Evolutionary conservation across 2,329 filamentous ascomycete genomes (phyloP), one percentile per base, ranked within the genome.

Genomic region (Aspergillus eucalypticola): DNA sequence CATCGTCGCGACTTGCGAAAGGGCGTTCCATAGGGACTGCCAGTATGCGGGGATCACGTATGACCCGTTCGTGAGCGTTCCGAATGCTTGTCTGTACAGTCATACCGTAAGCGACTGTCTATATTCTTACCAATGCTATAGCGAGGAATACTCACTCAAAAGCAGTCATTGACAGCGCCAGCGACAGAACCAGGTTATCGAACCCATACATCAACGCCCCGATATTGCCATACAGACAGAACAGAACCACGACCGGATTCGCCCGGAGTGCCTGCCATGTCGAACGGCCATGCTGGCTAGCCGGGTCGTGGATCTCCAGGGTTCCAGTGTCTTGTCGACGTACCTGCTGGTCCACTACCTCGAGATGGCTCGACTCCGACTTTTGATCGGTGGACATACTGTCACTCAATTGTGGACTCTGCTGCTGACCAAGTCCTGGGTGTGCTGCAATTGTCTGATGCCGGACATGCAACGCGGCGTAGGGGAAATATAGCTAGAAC

Each of bases 1-100:
- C 56, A 58, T 58, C 21, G 49, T 46, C 3, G 48, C 56, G 13
- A 58, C 23, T 19, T 58, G 56, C 2, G 49, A 42, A 1, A 58
- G 25, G 13, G 56, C 56, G 15, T 58, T 58, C 56, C 56, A 58
- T 15, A 58, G 38, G 4, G 48, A 52, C 23, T 53, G 56, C 56
- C 56, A 58, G 38, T 42, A 58, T 1, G 56, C 56, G 13, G 49
- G 25, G 17, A 58, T 58, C 11, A 53, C 41, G 11, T 51, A 50
- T 2, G 46, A n/a, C 1, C 55, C 55, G 3, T 44, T 11, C 15
- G 21, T 32, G 11, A 44, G 13, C 1, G 32, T 29, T 1, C 55
- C 55, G 11, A 58, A 58, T 2, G 35, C 39, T 4, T 38, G n/a
- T n/a, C 55, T 58, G 25, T 6, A 1, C 2, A 7, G 25, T 8